A percentile compares a stretch with the other conserved stretches of the same genome.
phyloP scores from a whole-genome alignment of 2,329 filamentous ascomycete species.

The Leptographium wingfieldii region DNA sequence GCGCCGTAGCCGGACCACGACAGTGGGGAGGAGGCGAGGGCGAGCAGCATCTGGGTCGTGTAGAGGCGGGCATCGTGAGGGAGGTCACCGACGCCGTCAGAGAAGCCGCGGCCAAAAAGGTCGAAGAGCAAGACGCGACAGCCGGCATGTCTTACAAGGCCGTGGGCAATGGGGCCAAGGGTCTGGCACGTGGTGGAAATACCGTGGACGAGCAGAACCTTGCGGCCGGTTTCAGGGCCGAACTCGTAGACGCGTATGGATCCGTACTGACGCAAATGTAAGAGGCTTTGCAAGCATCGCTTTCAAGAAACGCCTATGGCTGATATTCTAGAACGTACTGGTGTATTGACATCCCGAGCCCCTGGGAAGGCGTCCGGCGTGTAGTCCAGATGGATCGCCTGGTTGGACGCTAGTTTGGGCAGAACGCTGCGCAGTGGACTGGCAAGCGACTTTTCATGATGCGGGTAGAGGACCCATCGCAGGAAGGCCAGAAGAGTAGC shows the following conservation, averaged over 20 bases:
- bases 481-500: slow-evolving; percentile 12
- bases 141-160: slow-evolving; percentile 48
- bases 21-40: slow-evolving; percentile 55
- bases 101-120: slow-evolving; percentile 57
- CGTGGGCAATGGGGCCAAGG: slow-evolving; percentile 52
- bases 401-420: slow-evolving; percentile 12
- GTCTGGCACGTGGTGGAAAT: slow-evolving; percentile 74
- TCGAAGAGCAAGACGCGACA: slow-evolving; percentile 75
- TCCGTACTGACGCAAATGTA: slow-evolving; percentile 41
- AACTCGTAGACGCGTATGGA: slow-evolving; percentile 71
- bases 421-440: slow-evolving; percentile 16
- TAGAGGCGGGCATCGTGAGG: slow-evolving; percentile 66
- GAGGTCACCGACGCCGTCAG: slow-evolving; percentile 50
- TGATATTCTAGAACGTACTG: slow-evolving; percentile 27
- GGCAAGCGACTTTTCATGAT: slow-evolving; percentile 10
- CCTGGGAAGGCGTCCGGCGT: slow-evolving; percentile 58
- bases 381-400: slow-evolving; percentile 31
- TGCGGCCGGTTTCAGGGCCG: slow-evolving; percentile 59
- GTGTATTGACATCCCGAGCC: slow-evolving; percentile 58
- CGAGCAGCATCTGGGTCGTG: slow-evolving; percentile 57
- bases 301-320: background rate
- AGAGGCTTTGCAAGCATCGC: background rate
- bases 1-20: slow-evolving; percentile 47
- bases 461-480: slow-evolving; percentile 14
- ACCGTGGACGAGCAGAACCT: slow-evolving; percentile 68